A percentile compares a stretch with the other conserved stretches of the same genome.
Evolutionary conservation across 306 rosid species (phyloP).

Genomic region (Leucaena leucocephala): DNA sequence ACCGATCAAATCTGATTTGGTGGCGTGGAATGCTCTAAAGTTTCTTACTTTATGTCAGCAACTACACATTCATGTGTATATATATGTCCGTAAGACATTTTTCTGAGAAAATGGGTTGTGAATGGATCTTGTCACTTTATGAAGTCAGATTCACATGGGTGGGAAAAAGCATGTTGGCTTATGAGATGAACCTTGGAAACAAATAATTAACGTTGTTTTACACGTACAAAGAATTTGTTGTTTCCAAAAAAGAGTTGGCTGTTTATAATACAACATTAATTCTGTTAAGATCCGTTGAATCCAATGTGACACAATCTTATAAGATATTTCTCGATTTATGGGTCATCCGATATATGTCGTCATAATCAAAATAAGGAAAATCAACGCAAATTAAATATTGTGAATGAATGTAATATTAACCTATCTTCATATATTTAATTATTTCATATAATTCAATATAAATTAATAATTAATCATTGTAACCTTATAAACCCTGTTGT

Average conservation of each 20-base stretch:
- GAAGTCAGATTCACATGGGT: constrained; percentile 9
- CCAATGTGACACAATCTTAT: background rate
- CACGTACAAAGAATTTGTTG: constrained; percentile 8
- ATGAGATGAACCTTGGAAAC: background rate
- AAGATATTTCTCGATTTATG: background rate
- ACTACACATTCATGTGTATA: background rate
- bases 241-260: background rate
- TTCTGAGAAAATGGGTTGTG: constrained; percentile 5
- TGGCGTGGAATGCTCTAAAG: constrained; percentile 21
- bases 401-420: background rate
- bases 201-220: constrained; percentile 7
- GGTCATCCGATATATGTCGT: background rate
- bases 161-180: background rate
- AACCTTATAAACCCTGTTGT: background rate
- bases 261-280: background rate
- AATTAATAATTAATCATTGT: background rate
- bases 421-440: background rate
- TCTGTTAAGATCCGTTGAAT: constrained; percentile 1
- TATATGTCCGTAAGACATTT: background rate
- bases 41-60: constrained; percentile 22
- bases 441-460: background rate
- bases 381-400: background rate
- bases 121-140: background rate
- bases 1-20: background rate
- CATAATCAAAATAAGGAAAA: background rate